Base-by-base conservation (phyloP, 371 early-diverging fungal genomes). In the Batrachochytrium dendrobatidis region DNA sequence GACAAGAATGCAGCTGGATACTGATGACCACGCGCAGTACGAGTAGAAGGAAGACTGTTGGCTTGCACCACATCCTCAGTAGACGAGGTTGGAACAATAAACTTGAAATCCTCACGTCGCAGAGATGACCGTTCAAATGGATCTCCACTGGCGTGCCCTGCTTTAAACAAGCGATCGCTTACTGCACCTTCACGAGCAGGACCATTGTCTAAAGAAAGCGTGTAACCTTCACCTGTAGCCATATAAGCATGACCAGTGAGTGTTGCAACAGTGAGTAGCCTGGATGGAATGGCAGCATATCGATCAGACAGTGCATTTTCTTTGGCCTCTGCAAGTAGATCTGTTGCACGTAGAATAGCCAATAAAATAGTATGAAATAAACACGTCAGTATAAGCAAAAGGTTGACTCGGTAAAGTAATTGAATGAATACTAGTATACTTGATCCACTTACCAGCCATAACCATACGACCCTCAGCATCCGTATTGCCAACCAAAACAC, bases 391-490 rank as follows among this genome's bases (percentile, higher is more conserved):
- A 39, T 15, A 15, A 15, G 39, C 15, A 15, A 15, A 15, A 20
- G 39, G 39, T 20, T 39, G 15, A 15, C 15, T 15, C 39, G 39
- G 39, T 20, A 15, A 39, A 20, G 20, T 39, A 39, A 20, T 39
- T 20, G 15, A 39, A 15, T 12, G 39, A 12, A 39, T 39, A n/a
- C 39, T n/a, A n/a, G 15, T n/a, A 39, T 15, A 15, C 15, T n/a
- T n/a, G n/a, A 39, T n/a, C 43, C 54, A 56, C 32, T 6, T 29
- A 49, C 29, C 90, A 0, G 86, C 81, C 90, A 92, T 89, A 32
- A 90, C 89, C 84, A 92, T 86, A 33, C 93, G 86, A 30, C 93
- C 93, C 72, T 93, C 93, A 26, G 92, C 93, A 67, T 92, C 92
- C 0, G 93, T 92, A 75, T 91, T 89, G 34, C 84, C 87, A 45